These are phyloP conservation scores for Lachnum nothofagi DNA, from an alignment of 2,329 filamentous ascomycete genomes.

Conservation along the genomic window DNA sequence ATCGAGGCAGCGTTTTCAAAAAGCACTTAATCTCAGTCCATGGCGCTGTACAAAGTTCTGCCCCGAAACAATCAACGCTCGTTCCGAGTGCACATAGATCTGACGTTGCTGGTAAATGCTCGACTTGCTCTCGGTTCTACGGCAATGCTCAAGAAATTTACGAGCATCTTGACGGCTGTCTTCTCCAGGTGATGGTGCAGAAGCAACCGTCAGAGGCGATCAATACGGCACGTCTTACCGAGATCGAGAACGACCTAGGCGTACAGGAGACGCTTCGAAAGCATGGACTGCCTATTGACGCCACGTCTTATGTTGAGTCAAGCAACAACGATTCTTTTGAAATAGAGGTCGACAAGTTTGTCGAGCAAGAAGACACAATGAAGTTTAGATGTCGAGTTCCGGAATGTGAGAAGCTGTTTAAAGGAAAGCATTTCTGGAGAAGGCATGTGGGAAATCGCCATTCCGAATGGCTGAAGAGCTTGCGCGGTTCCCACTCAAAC, in stretches of 20 bases:
- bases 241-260: conserved; percentile 58
- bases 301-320: too few species aligned
- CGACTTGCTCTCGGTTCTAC: conserved; percentile 79
- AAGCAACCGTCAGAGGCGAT: conserved; percentile 64
- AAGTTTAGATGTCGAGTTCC: conserved; percentile 96
- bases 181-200: conserved; percentile 45
- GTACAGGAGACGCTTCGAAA: conserved; percentile 60
- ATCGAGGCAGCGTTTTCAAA: conserved; percentile 93
- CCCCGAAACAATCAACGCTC: conserved; percentile 38
- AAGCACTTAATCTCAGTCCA: conserved; percentile 85
- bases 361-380: conserved; percentile 95
- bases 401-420: conserved; percentile 94
- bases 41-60: conserved; percentile 79
- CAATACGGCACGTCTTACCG: conserved; percentile 60
- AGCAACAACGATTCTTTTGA: conserved; percentile 85
- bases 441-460: conserved; percentile 98
- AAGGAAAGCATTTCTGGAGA: conserved; percentile 92
- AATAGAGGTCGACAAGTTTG: conserved; percentile 78
- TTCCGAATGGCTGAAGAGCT: conserved; percentile 72
- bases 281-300: too few species aligned
- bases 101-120: conserved; percentile 77
- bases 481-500: conserved; percentile 56
- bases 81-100: conserved; percentile 62
- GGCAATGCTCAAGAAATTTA: conserved; percentile 88
- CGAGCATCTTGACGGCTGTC: conserved; percentile 78